Conservation (phyloP, 169 alveolate species). For the Toxoplasma gondii region DNA sequence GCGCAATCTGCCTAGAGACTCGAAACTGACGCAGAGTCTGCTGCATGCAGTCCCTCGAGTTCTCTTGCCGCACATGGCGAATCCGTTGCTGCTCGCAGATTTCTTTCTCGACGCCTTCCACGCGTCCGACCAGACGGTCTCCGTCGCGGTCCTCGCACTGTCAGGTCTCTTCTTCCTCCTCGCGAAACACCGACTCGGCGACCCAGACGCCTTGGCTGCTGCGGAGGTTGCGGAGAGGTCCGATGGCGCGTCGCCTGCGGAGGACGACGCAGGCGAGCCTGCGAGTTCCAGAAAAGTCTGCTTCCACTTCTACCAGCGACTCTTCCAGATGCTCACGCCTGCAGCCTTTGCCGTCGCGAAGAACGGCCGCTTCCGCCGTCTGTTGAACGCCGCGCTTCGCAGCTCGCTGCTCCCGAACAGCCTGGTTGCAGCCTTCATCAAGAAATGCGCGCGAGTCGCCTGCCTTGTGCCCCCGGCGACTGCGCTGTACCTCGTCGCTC, state of each 20-base stretch:
- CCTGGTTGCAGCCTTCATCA: slow-evolving; percentile 48
- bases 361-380: slow-evolving; percentile 47
- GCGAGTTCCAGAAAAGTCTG: slow-evolving; percentile 18
- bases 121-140: neutral
- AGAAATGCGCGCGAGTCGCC: slow-evolving; percentile 60
- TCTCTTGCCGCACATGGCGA: slow-evolving; percentile 47
- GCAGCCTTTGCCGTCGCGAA: slow-evolving; percentile 34
- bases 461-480: slow-evolving; percentile 60
- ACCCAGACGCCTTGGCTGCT: slow-evolving; percentile 37
- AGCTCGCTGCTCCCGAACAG: slow-evolving; percentile 52
- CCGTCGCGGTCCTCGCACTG: slow-evolving; percentile 50
- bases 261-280: neutral
- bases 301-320: slow-evolving; percentile 52
- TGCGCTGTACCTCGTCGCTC: slow-evolving; percentile 36
- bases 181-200: slow-evolving; percentile 62
- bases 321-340: slow-evolving; percentile 55
- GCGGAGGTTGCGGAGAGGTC: neutral
- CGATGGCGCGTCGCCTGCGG: neutral
- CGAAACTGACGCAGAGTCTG: neutral
- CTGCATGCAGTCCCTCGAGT: slow-evolving; percentile 9
- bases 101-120: slow-evolving; percentile 48
- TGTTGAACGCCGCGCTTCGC: slow-evolving; percentile 37
- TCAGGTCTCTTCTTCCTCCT: slow-evolving; percentile 59
- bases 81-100: slow-evolving; percentile 60
- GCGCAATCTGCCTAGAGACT: neutral